phyloP scores from a whole-genome alignment of 768 basidiomycete species.

The Termitomyces heimii region DNA sequence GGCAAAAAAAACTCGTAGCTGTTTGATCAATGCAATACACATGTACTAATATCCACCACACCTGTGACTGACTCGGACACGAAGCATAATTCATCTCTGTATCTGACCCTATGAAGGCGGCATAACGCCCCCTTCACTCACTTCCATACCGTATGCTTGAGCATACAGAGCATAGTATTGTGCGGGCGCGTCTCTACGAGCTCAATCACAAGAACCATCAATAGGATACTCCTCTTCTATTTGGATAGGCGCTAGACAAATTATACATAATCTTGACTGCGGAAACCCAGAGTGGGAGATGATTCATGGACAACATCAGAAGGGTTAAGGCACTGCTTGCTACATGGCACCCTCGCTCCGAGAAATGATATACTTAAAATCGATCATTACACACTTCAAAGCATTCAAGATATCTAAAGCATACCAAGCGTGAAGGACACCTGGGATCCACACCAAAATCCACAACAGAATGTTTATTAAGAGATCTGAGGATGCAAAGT shows the following conservation, averaged over 20 bases:
- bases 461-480: constrained; percentile 32
- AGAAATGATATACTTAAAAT: background rate
- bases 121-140: too few relatives aligned
- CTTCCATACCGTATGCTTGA: background rate
- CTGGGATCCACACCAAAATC: constrained; percentile 49
- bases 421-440: constrained; percentile 37
- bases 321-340: too few relatives aligned
- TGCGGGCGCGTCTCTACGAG: background rate
- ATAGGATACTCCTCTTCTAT: background rate
- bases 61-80: background rate
- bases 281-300: background rate
- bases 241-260: background rate
- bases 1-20: background rate
- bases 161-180: background rate
- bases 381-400: background rate
- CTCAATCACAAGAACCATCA: background rate
- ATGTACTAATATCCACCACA: background rate
- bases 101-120: too few relatives aligned
- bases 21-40: background rate
- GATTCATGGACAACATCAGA: background rate
- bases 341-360: constrained; percentile 1
- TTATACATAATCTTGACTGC: background rate
- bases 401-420: background rate
- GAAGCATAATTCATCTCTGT: background rate
- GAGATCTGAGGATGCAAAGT: constrained; percentile 18